These are phyloP conservation scores for Novymonas esmeraldas DNA, from an alignment of 208 protist genomes.

Conservation along the genomic window DNA sequence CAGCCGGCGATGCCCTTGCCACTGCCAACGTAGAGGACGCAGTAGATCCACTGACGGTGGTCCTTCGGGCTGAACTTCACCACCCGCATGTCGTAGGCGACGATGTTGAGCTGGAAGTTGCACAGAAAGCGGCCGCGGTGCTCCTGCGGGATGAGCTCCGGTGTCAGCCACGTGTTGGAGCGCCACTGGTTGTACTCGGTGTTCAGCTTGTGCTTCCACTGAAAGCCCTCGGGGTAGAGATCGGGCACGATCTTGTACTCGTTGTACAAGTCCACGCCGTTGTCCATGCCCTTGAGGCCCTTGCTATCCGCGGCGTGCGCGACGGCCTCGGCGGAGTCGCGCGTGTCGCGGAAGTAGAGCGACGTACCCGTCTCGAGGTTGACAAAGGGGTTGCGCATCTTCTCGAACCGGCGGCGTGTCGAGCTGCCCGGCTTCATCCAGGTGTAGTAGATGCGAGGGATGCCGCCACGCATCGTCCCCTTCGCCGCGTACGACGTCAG, in stretches of 20 bases:
- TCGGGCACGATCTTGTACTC: constrained; percentile 94
- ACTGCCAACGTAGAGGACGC: constrained; percentile 90
- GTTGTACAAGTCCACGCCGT: constrained; percentile 91
- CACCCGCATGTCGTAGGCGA: constrained; percentile 92
- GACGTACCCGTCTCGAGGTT: constrained; percentile 92
- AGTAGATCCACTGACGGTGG: constrained; percentile 94
- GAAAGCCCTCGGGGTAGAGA: constrained; percentile 93
- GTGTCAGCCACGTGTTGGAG: constrained; percentile 93
- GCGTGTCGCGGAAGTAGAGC: constrained; percentile 91
- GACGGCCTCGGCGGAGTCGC: constrained; percentile 86
- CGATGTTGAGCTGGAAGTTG: constrained; percentile 94
- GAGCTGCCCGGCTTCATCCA: constrained; percentile 94
- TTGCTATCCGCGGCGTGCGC: constrained; percentile 89
- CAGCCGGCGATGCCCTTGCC: constrained; percentile 93
- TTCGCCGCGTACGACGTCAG: constrained; percentile 88
- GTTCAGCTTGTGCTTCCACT: constrained; percentile 94
- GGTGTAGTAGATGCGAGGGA: constrained; percentile 93
- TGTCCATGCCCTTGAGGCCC: constrained; percentile 93
- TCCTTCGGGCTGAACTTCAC: constrained; percentile 94
- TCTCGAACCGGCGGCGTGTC: constrained; percentile 91
- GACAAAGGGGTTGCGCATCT: constrained; percentile 94
- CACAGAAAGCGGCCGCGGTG: constrained; percentile 93
- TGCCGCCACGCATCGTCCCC: constrained; percentile 90
- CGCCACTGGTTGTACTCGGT: constrained; percentile 95
- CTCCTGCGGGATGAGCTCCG: constrained; percentile 91